Percentiles rank a stretch among this genome's conserved stretches.
These are phyloP conservation scores for Coemansia sp. DNA, from an alignment of 192 early-diverging fungal species.

Conservation along the genomic window DNA sequence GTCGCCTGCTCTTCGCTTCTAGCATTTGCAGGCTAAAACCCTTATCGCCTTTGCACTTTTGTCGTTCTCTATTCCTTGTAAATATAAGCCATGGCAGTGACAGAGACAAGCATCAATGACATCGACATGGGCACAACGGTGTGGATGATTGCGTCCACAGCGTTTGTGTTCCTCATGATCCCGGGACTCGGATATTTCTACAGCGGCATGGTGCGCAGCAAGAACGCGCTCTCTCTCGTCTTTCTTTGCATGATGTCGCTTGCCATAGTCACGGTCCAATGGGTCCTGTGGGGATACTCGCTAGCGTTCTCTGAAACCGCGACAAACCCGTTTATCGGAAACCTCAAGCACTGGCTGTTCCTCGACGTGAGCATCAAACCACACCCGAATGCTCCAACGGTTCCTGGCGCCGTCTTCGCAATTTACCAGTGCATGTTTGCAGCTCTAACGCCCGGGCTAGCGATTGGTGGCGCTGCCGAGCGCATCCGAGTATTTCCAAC, in stretches of 20 bases:
- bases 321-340: conserved; percentile 68
- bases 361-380: conserved; percentile 59
- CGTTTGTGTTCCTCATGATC: conserved; percentile 75
- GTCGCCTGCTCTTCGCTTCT: neutral
- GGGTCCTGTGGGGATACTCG: conserved; percentile 73
- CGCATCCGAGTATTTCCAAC: conserved; percentile 69
- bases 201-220: conserved; percentile 71
- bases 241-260: conserved; percentile 69
- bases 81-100: conserved; percentile 1
- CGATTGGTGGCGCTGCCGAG: conserved; percentile 70
- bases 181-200: conserved; percentile 77
- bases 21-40: neutral
- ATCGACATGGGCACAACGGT: conserved; percentile 68
- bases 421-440: conserved; percentile 85
- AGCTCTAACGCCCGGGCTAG: conserved; percentile 67
- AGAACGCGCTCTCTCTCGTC: conserved; percentile 78
- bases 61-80: neutral
- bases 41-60: neutral
- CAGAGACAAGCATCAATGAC: conserved; percentile 19
- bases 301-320: conserved; percentile 68
- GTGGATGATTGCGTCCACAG: conserved; percentile 69
- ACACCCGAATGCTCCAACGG: conserved; percentile 58
- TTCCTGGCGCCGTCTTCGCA: conserved; percentile 65
- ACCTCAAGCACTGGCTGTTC: conserved; percentile 62
- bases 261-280: conserved; percentile 71